Evolutionary conservation across 768 basidiomycete genomes (phyloP).

Genomic region (Pholiota molesta): DNA sequence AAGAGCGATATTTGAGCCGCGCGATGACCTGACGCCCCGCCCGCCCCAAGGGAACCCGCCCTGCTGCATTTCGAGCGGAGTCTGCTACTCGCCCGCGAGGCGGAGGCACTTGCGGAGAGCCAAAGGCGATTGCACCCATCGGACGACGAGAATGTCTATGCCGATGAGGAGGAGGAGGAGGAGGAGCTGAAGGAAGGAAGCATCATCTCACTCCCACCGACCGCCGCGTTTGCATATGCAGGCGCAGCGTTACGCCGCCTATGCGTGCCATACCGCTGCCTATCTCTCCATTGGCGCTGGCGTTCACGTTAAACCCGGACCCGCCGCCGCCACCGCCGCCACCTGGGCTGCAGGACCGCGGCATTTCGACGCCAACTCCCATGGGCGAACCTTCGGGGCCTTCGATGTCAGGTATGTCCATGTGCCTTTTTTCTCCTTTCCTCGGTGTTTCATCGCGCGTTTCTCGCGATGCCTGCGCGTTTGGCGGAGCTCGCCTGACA

Average conservation of each 20-base stretch:
- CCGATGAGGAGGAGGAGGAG: conserved; percentile 15
- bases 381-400: neutral
- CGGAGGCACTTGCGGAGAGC: conserved; percentile 5
- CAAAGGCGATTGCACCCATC: neutral
- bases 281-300: conserved; percentile 18
- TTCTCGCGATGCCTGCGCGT: no score
- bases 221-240: neutral
- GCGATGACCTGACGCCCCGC: conserved; percentile 30
- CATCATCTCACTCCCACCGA: conserved; percentile 25
- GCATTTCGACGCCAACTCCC: conserved; percentile 21
- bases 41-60: conserved; percentile 27
- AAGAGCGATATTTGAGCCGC: conserved; percentile 3
- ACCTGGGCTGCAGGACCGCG: conserved; percentile 11
- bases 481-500: no score
- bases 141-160: neutral
- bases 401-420: neutral
- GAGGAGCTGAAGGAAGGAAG: conserved; percentile 28
- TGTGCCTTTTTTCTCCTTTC: neutral
- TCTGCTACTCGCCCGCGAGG: conserved; percentile 18
- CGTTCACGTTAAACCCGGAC: conserved; percentile 16
- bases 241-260: neutral
- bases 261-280: conserved; percentile 12
- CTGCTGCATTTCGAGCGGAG: conserved; percentile 22
- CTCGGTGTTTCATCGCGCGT: neutral
- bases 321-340: neutral